These are phyloP conservation scores for Cantharellus cinnabarinus DNA, from an alignment of 768 basidiomycete genomes.

Conservation along the genomic window DNA sequence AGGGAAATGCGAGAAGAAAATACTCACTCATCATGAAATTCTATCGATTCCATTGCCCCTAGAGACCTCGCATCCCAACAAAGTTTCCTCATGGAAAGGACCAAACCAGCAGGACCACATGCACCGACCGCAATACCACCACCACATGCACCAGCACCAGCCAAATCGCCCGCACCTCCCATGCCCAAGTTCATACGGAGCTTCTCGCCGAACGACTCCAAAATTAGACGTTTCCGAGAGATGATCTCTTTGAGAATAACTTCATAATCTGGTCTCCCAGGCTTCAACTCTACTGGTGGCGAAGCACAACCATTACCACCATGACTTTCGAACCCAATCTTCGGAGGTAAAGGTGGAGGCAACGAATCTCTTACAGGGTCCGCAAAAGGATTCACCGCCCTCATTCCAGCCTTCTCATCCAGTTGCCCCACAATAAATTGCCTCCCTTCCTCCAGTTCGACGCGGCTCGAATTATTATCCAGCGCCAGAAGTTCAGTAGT, in stretches of 20 bases:
- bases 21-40: constrained; percentile 1
- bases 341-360: not conserved
- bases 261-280: not conserved
- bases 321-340: not conserved
- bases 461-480: not conserved
- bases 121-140: not conserved
- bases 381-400: not conserved
- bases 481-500: not conserved
- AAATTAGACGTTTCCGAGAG: not conserved
- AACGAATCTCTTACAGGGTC: not conserved
- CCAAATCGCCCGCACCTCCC: not conserved
- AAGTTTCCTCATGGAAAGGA: not conserved
- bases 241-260: not conserved
- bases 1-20: too few species aligned
- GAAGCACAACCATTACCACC: not conserved
- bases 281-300: not conserved
- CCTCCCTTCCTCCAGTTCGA: not conserved
- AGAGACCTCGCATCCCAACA: not conserved
- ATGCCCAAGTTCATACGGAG: not conserved
- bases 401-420: not conserved
- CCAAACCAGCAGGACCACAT: constrained; percentile 1
- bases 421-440: not conserved
- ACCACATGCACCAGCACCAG: not conserved
- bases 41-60: not conserved
- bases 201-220: not conserved